A percentile compares a stretch with the other conserved stretches of the same genome.
These are phyloP conservation scores for Laguncularia racemosa DNA, from an alignment of 345 rosid species.

Conservation along the genomic window DNA sequence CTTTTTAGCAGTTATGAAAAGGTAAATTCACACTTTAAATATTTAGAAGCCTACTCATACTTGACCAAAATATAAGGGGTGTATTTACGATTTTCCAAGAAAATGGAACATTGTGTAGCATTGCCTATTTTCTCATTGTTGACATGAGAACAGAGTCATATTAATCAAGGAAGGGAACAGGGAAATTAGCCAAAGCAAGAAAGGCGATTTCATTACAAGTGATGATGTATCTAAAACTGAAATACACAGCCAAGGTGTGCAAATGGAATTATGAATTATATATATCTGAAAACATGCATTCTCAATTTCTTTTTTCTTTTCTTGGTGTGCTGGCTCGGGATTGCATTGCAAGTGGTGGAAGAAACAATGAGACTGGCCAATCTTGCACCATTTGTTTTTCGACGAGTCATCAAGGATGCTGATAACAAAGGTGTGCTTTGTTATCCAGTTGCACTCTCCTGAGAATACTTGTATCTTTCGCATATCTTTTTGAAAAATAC, in stretches of 20 bases:
- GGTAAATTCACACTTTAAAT: too few relatives aligned
- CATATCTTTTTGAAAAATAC: too few relatives aligned
- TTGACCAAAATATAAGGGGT: too few relatives aligned
- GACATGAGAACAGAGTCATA: background rate
- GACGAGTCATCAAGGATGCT: slow-evolving; percentile 18
- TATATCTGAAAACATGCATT: too few relatives aligned
- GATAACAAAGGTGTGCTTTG: slow-evolving; percentile 19
- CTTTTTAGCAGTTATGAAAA: too few relatives aligned
- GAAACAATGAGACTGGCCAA: slow-evolving; percentile 36
- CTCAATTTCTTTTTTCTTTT: background rate
- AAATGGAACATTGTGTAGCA: too few relatives aligned
- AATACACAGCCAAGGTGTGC: slow-evolving; percentile 27
- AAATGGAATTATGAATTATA: too few relatives aligned
- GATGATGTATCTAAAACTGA: slow-evolving; percentile 28
- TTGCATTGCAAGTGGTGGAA: slow-evolving; percentile 26
- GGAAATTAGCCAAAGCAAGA: slow-evolving; percentile 13
- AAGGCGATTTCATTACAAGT: slow-evolving; percentile 22
- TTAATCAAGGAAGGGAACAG: slow-evolving; percentile 30
- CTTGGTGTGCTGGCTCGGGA: too few relatives aligned
- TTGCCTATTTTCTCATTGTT: background rate
- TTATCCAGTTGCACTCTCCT: too few relatives aligned
- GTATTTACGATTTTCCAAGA: too few relatives aligned
- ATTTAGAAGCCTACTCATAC: too few relatives aligned
- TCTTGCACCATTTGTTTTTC: slow-evolving; percentile 11
- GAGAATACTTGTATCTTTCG: too few relatives aligned